Base-by-base conservation (phyloP, 129 eudicot genomes). In the Chrysanthemum lavandulifolium region DNA sequence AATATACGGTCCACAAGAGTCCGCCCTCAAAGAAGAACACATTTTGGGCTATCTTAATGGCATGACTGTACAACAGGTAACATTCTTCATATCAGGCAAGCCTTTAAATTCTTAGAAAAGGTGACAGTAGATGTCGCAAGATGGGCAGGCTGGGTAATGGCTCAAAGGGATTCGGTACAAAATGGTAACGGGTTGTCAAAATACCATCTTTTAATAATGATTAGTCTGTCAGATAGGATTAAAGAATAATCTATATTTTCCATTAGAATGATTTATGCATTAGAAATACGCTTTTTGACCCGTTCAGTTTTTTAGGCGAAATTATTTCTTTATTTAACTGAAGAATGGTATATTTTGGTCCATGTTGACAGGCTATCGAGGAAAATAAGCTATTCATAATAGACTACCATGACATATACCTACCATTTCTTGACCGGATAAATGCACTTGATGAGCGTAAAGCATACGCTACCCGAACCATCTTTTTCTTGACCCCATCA, bases 371-470 rank as follows among this genome's bases (percentile, higher is more conserved):
- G 96, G 98, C 98, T 62, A 48, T 90, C 77, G 91, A 94, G 45
- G 86, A 83, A 56, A 82, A 86, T 60, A 90, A 84, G 89, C 80
- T 94, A 18, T 94, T 67, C 75, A 90, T 88, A 36, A 76, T 86
- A 10, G 98, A 94, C 61, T 83, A 88, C 85, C 97, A 94, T 68
- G 98, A 94, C 71, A 69, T 79, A 9, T 94, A 86, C 78, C 71
- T 94, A 36, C 98, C 98, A 7, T 94, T 90, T 69, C 72, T 90
- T 33, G 98, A 90, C 45, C 78, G 80, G 3, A 90, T 94, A 25
- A 94, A 94, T 29, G 83, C 99, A 45, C 89, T 94, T 14, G 99
- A 94, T 55, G 98, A 97, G 67, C 96, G 96, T 3, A 87, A 86
- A 84, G 50, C 96, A 21, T 94, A 94, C 61, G 99, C 97, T 0